A percentile compares a stretch with the other conserved stretches of the same genome.
phyloP scores from a whole-genome alignment of 73 alveolate genomes.

The Paramecium pentaurelia region DNA sequence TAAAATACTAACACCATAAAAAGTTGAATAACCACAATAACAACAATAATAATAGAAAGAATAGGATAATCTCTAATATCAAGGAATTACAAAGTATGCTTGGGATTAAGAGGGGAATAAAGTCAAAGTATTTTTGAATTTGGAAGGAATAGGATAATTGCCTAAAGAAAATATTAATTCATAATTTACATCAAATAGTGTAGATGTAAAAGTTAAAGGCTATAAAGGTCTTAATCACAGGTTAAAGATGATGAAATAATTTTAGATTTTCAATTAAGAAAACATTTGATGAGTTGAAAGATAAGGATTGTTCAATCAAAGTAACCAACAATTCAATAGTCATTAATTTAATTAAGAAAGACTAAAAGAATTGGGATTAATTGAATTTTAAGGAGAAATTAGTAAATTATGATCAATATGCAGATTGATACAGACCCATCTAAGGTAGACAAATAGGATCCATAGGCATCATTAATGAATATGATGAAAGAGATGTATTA shows the following conservation, averaged over 20 bases:
- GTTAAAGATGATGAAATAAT: background rate
- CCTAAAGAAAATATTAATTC: background rate
- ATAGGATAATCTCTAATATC: background rate
- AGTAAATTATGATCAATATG: background rate
- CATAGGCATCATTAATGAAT: conserved; percentile 35
- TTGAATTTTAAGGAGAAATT: background rate
- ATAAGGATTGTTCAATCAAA: background rate
- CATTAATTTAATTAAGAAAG: background rate
- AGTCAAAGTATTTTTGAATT: background rate
- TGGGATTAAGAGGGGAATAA: conserved; percentile 44
- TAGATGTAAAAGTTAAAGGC: background rate
- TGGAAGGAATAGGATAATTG: conserved; percentile 1
- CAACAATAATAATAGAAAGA: background rate
- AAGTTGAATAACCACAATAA: background rate
- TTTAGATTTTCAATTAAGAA: conserved; percentile 15
- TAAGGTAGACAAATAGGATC: background rate
- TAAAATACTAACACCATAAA: background rate
- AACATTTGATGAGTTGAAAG: background rate
- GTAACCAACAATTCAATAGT: background rate
- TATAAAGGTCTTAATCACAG: background rate
- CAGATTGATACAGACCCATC: background rate
- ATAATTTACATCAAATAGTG: background rate
- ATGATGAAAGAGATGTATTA: conserved; percentile 49
- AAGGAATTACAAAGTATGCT: conserved; percentile 38
- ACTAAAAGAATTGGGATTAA: background rate